Evolutionary conservation across 805 yeast species (phyloP).

Genomic region (Wickerhamomyces bisporus): DNA sequence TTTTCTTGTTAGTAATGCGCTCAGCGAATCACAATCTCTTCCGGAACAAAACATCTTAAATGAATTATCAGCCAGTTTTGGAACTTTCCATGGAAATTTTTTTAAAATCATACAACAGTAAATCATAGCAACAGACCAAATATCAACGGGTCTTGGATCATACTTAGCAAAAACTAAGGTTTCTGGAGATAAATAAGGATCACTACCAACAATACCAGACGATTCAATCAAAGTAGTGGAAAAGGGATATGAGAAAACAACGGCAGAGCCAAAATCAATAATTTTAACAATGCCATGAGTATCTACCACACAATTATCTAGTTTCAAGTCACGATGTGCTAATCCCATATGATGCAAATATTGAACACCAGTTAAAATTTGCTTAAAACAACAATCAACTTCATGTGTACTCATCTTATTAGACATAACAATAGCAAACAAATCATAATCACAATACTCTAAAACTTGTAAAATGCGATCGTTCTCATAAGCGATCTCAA

Average conservation of each 20-base stretch:
- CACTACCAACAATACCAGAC: conserved; percentile 82
- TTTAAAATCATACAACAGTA: conserved; percentile 89
- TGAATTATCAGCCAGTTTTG: conserved; percentile 73
- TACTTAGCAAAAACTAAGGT: conserved; percentile 77
- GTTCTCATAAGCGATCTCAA: conserved; percentile 85
- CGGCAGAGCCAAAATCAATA: conserved; percentile 92
- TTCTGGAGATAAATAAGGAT: conserved; percentile 90
- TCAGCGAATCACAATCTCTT: conserved; percentile 60
- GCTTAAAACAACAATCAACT: conserved; percentile 85
- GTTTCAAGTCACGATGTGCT: conserved; percentile 86
- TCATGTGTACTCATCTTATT: conserved; percentile 79
- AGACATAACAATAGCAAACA: conserved; percentile 92
- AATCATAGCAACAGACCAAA: conserved; percentile 90
- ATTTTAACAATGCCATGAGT: conserved; percentile 78
- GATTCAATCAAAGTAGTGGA: conserved; percentile 67
- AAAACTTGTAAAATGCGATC: conserved; percentile 84
- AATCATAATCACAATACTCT: conserved; percentile 92
- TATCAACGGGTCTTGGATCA: conserved; percentile 90
- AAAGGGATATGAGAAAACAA: conserved; percentile 85
- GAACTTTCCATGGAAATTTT: conserved; percentile 94
- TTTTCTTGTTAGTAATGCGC: conserved; percentile 50
- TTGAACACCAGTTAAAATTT: conserved; percentile 71
- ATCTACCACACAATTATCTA: conserved; percentile 88
- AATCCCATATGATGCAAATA: conserved; percentile 82
- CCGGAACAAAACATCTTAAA: conserved; percentile 79